These are phyloP conservation scores for Straminergon stramineum DNA, from an alignment of 225 moss, liverwort and hornwort species.

Conservation along the genomic window DNA sequence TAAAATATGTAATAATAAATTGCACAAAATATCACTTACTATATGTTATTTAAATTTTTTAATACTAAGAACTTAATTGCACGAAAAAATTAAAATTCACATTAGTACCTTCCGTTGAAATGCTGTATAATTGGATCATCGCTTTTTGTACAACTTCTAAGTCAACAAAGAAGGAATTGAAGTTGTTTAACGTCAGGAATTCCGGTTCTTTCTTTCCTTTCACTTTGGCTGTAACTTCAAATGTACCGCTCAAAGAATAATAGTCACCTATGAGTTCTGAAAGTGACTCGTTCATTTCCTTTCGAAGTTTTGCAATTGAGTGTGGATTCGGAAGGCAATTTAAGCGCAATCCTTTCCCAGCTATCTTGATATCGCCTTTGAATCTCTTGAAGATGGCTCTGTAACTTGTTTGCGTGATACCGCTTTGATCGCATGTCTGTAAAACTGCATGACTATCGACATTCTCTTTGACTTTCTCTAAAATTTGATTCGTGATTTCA, in stretches of 20 bases:
- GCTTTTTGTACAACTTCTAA: not conserved
- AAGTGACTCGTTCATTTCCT: not conserved
- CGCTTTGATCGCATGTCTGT: not conserved
- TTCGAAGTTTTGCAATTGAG: not conserved
- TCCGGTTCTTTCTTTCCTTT: not conserved
- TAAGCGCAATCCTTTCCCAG: not conserved
- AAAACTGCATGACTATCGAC: not conserved
- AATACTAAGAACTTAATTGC: too few relatives aligned
- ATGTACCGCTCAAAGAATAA: not conserved
- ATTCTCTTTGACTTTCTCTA: not conserved
- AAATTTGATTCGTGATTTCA: not conserved
- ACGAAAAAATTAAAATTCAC: not conserved
- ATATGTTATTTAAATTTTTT: too few relatives aligned
- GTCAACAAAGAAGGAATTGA: not conserved
- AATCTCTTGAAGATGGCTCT: not conserved
- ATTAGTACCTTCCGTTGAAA: not conserved
- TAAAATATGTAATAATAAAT: too few relatives aligned
- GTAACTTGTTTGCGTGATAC: accelerated
- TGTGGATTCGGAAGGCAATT: not conserved
- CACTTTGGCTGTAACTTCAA: not conserved
- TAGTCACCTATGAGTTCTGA: not conserved
- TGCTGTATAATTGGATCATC: not conserved
- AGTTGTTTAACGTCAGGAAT: not conserved
- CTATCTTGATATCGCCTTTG: not conserved
- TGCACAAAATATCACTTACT: too few relatives aligned